These are phyloP conservation scores for Colletotrichum eremochloae DNA, from an alignment of 2,329 filamentous ascomycete species.

Conservation along the genomic window DNA sequence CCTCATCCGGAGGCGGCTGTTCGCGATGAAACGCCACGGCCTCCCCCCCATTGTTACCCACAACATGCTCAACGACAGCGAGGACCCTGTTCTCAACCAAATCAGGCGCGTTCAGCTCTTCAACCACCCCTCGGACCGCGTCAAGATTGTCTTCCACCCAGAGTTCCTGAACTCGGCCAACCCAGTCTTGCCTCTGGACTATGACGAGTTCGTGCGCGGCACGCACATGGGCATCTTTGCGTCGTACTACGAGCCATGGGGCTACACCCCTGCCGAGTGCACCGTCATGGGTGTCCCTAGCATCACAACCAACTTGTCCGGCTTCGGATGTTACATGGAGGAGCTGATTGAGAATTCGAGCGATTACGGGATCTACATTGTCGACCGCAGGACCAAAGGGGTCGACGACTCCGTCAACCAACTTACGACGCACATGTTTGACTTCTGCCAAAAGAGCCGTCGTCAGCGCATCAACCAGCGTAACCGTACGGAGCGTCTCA, in stretches of 20 bases:
- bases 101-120: slow-evolving; percentile 96
- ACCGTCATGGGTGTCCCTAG: slow-evolving; percentile 99
- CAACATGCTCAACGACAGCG: slow-evolving; percentile 95
- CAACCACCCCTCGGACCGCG: slow-evolving; percentile 93
- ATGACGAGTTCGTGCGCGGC: slow-evolving; percentile 97
- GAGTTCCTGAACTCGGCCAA: slow-evolving; percentile 97
- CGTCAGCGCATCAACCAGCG: slow-evolving; percentile 98
- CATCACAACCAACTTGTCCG: slow-evolving; percentile 97
- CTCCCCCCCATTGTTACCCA: slow-evolving; percentile 97
- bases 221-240: slow-evolving; percentile 96
- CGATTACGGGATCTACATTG: slow-evolving; percentile 99
- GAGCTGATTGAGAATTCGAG: slow-evolving; percentile 97
- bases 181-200: slow-evolving; percentile 94
- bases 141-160: slow-evolving; percentile 98
- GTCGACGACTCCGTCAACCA: slow-evolving; percentile 98
- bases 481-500: slow-evolving; percentile 94
- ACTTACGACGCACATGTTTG: slow-evolving; percentile 90
- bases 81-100: slow-evolving; percentile 96
- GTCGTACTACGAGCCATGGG: slow-evolving; percentile 99
- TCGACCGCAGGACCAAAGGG: slow-evolving; percentile 94
- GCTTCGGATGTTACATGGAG: slow-evolving; percentile 99
- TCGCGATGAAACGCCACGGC: slow-evolving; percentile 93
- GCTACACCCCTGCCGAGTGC: slow-evolving; percentile 97
- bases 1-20: slow-evolving; percentile 88
- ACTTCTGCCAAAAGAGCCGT: slow-evolving; percentile 93